phyloP scores from a whole-genome alignment of 139 green algal species.

The Micromonas pusilla region DNA sequence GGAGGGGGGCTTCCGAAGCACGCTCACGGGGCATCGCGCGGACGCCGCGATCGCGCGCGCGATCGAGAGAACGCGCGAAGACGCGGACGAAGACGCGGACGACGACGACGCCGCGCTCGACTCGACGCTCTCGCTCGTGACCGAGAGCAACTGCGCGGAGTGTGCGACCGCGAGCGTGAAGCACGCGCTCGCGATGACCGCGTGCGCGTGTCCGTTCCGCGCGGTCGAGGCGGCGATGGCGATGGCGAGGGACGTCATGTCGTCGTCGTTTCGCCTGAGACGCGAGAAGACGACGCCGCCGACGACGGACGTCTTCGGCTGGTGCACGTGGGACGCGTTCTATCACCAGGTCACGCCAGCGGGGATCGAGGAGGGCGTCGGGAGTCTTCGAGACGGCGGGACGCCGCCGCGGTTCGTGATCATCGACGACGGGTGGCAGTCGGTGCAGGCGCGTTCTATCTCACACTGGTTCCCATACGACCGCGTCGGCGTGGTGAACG shows the following conservation, averaged over 20 bases:
- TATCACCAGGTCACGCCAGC: conserved; percentile 80
- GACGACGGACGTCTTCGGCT: conserved; percentile 86
- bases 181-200: not conserved
- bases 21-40: not conserved
- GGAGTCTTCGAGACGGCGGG: conserved; percentile 33
- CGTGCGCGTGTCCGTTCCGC: not conserved
- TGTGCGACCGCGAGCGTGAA: not conserved
- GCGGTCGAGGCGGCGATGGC: conserved; percentile 32
- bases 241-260: conserved; percentile 22
- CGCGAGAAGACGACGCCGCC: conserved; percentile 57
- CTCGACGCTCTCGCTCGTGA: conserved; percentile 50
- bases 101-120: not conserved
- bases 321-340: conserved; percentile 97
- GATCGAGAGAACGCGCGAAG: too few relatives aligned
- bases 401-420: conserved; percentile 45
- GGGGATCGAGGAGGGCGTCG: conserved; percentile 60
- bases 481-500: too few relatives aligned
- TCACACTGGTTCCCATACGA: too few relatives aligned
- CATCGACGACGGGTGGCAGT: conserved; percentile 53
- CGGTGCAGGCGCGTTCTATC: conserved; percentile 15
- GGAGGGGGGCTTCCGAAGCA: conserved; percentile 5
- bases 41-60: not conserved
- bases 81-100: not conserved
- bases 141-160: conserved; percentile 1
- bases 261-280: conserved; percentile 32